Evolutionary conservation across 805 yeast species (phyloP).

Genomic region (Schwanniomyces polymorphus): DNA sequence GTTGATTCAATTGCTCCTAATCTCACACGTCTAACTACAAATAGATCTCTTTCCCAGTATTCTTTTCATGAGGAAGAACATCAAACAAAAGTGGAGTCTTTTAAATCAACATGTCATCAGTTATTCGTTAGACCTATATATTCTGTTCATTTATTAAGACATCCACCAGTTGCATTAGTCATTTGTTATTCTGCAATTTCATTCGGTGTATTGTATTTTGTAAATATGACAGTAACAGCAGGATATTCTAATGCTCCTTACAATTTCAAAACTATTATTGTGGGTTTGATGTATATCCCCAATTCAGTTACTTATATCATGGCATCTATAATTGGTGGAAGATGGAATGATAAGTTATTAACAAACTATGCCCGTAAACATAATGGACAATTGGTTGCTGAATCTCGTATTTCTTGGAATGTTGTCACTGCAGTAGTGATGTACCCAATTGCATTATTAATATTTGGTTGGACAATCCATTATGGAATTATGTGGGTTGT

Average conservation of each 20-base stretch:
- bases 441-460: constrained; percentile 64
- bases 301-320: constrained; percentile 75
- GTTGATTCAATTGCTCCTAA: constrained; percentile 42
- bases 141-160: constrained; percentile 57
- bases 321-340: constrained; percentile 80
- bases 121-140: constrained; percentile 59
- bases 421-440: constrained; percentile 62
- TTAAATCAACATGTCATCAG: constrained; percentile 39
- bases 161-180: constrained; percentile 74
- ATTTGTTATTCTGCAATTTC: constrained; percentile 68
- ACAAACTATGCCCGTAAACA: constrained; percentile 51
- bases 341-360: constrained; percentile 69
- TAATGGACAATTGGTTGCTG: constrained; percentile 71
- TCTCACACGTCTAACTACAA: constrained; percentile 35
- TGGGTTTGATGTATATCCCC: constrained; percentile 80
- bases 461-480: constrained; percentile 82
- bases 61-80: constrained; percentile 1
- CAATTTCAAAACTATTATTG: constrained; percentile 60
- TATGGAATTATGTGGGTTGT: constrained; percentile 69
- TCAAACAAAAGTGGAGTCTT: neutral
- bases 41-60: constrained; percentile 23
- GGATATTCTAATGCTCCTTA: constrained; percentile 66
- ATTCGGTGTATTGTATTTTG: constrained; percentile 68
- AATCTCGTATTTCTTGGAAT: constrained; percentile 76
- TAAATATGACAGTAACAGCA: constrained; percentile 71